Evolutionary conservation across 352 stramenopile genomes (phyloP).

Genomic region (Phytopythium vexans): DNA sequence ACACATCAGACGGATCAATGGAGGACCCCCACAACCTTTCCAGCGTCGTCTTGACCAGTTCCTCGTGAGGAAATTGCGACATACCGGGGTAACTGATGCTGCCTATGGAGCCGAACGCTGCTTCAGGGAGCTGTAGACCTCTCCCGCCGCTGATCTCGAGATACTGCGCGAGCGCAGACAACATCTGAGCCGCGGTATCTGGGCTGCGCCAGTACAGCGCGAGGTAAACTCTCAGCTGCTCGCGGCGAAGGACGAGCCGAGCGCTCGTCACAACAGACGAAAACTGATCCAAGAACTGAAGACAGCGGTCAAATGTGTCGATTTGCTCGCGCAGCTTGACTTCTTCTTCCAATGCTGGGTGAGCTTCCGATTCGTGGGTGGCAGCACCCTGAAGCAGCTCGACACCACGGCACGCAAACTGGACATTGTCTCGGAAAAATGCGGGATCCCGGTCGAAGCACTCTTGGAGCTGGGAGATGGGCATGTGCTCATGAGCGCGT

Average conservation of each 20-base stretch:
- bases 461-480: constrained; percentile 27
- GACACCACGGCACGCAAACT: constrained; percentile 26
- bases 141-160: constrained; percentile 13
- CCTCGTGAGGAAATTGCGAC: constrained; percentile 9
- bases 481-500: constrained; percentile 27
- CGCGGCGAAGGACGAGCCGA: constrained; percentile 13
- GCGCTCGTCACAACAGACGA: constrained; percentile 11
- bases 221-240: constrained; percentile 21
- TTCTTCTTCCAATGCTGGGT: neutral
- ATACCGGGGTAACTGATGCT: constrained; percentile 6
- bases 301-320: constrained; percentile 1
- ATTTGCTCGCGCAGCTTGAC: neutral
- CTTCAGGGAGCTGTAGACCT: too few relatives aligned
- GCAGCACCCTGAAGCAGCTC: constrained; percentile 20
- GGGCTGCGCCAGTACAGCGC: constrained; percentile 9
- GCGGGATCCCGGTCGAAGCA: constrained; percentile 20
- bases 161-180: constrained; percentile 21
- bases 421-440: constrained; percentile 24
- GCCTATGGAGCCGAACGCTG: constrained; percentile 4
- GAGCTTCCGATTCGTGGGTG: constrained; percentile 6
- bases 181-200: constrained; percentile 6
- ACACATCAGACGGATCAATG: constrained; percentile 12
- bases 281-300: constrained; percentile 25
- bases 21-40: constrained; percentile 15
- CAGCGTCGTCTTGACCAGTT: constrained; percentile 16